Percentiles rank a stretch among this genome's conserved stretches.
These are phyloP conservation scores for Phytophthora idaei DNA, from an alignment of 352 stramenopile genomes.

Conservation along the genomic window DNA sequence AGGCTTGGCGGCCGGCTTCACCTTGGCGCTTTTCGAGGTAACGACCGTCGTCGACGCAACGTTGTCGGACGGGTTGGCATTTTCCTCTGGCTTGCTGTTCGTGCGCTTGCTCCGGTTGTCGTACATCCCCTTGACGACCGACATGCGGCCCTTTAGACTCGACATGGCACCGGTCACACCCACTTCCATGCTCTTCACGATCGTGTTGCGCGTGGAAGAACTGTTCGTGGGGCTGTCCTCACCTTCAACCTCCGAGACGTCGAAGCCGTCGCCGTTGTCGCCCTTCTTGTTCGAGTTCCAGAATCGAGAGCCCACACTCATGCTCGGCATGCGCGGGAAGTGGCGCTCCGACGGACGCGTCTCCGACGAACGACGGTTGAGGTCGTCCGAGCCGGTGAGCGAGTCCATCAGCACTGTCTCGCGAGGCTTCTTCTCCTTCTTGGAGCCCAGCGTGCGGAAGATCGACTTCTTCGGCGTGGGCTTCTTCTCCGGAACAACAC, in stretches of 20 bases:
- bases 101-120: slow-evolving; percentile 62
- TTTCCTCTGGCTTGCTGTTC: slow-evolving; percentile 63
- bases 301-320: slow-evolving; percentile 72
- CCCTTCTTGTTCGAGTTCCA: slow-evolving; percentile 67
- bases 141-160: slow-evolving; percentile 82
- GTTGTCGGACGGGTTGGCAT: slow-evolving; percentile 34
- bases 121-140: slow-evolving; percentile 79
- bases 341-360: slow-evolving; percentile 58
- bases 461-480: slow-evolving; percentile 70
- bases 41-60: slow-evolving; percentile 30
- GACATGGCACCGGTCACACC: slow-evolving; percentile 78
- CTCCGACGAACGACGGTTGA: slow-evolving; percentile 62
- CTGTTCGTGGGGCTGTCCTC: slow-evolving; percentile 52
- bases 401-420: slow-evolving; percentile 76
- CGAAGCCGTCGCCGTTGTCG: slow-evolving; percentile 51
- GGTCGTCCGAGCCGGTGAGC: slow-evolving; percentile 77
- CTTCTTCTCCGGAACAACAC: slow-evolving; percentile 51
- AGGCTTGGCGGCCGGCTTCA: slow-evolving; percentile 42
- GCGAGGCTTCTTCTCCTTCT: slow-evolving; percentile 75
- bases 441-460: slow-evolving; percentile 85
- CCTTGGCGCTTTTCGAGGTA: slow-evolving; percentile 36
- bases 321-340: slow-evolving; percentile 73
- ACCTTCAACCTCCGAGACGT: slow-evolving; percentile 53
- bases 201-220: slow-evolving; percentile 71
- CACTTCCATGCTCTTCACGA: slow-evolving; percentile 79